Percentiles rank a stretch among this genome's conserved stretches.
Evolutionary conservation across 805 yeast genomes (phyloP).

Genomic region (Zygoascus bituminiphila): DNA sequence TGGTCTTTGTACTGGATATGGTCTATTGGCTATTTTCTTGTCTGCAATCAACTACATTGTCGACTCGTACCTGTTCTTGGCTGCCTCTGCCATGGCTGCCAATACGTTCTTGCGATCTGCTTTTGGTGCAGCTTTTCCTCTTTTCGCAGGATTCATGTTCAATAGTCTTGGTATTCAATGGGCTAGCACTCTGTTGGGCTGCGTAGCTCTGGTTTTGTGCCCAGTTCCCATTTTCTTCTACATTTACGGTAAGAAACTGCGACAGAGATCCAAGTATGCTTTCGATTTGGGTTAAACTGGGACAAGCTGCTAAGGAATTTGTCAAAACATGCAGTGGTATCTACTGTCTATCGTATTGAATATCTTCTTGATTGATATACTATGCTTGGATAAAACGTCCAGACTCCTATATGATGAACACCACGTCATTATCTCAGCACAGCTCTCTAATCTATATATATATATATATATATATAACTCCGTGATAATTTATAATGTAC

Average conservation of each 20-base stretch:
- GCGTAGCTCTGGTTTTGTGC: constrained; percentile 46
- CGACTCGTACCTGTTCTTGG: constrained; percentile 60
- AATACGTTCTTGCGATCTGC: constrained; percentile 64
- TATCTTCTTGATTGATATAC: no score
- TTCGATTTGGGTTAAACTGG: constrained; percentile 41
- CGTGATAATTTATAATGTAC: no score
- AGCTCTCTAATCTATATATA: no score
- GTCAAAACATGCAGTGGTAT: no score
- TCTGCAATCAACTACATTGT: constrained; percentile 66
- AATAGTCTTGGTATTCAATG: constrained; percentile 60
- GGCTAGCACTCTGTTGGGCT: constrained; percentile 71
- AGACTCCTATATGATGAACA: no score
- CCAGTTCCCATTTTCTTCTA: constrained; percentile 66
- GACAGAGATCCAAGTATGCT: constrained; percentile 54
- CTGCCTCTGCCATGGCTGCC: constrained; percentile 75
- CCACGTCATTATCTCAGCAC: no score
- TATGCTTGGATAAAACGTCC: no score
- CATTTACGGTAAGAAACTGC: constrained; percentile 48
- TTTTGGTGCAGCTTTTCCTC: constrained; percentile 65
- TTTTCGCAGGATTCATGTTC: constrained; percentile 69
- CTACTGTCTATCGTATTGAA: no score
- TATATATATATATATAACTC: no score
- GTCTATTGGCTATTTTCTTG: constrained; percentile 59
- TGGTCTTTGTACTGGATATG: constrained; percentile 59
- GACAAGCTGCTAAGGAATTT: neutral